phyloP scores from a whole-genome alignment of 2,329 filamentous ascomycete genomes.

The Cercospora sojina region DNA sequence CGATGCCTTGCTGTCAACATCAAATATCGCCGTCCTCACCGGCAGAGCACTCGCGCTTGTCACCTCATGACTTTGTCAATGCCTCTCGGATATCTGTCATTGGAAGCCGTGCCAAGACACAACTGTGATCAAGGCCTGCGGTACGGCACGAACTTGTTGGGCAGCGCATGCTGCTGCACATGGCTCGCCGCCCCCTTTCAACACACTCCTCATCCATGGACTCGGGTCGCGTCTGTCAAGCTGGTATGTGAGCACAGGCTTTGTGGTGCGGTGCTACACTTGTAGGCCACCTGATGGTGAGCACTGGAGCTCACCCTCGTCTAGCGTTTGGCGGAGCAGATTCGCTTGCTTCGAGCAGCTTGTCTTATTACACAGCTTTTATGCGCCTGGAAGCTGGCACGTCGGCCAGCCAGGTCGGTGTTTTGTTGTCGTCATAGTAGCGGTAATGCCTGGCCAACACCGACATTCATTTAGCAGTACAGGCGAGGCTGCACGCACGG shows the following conservation, averaged over 20 bases:
- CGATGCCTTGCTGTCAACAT: background rate
- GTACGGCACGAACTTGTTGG: background rate
- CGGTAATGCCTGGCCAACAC: slow-evolving; percentile 20
- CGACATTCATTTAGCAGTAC: background rate
- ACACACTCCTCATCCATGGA: background rate
- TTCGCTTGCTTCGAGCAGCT: background rate
- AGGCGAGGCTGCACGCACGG: background rate
- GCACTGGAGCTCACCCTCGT: background rate
- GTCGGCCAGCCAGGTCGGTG: background rate
- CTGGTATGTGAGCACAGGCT: background rate
- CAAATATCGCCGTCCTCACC: background rate
- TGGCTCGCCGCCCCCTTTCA: background rate
- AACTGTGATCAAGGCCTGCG: background rate
- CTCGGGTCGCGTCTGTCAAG: background rate
- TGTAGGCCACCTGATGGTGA: background rate
- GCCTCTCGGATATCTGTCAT: background rate
- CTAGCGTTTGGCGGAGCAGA: background rate
- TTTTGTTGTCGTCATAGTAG: slow-evolving; percentile 18
- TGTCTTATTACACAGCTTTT: background rate
- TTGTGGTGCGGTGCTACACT: background rate
- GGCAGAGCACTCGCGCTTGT: background rate
- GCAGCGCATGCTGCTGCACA: background rate
- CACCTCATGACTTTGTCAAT: background rate
- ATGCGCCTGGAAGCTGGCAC: background rate
- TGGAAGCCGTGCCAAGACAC: background rate